These are phyloP conservation scores for Penicillium cinerascens DNA, from an alignment of 495 filamentous ascomycete genomes.

Conservation along the genomic window DNA sequence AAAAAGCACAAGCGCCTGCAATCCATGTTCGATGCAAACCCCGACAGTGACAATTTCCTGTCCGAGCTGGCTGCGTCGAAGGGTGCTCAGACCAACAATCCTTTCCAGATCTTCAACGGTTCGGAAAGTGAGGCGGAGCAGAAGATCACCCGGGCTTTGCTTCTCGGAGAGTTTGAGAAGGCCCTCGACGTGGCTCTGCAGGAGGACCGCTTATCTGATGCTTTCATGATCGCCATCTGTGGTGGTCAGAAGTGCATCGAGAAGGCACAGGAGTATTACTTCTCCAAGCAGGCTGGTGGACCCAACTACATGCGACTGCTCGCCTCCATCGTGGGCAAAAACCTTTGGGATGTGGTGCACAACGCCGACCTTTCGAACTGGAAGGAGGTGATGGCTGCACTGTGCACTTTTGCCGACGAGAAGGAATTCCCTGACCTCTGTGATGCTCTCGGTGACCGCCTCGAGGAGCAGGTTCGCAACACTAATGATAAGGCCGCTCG, in stretches of 20 bases:
- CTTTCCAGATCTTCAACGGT: constrained; percentile 81
- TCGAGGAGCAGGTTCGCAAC: constrained; percentile 63
- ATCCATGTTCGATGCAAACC: constrained; percentile 76
- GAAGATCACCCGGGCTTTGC: constrained; percentile 78
- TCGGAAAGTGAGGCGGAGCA: constrained; percentile 78
- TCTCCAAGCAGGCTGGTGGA: constrained; percentile 72
- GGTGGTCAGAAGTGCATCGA: constrained; percentile 91
- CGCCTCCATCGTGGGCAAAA: constrained; percentile 90
- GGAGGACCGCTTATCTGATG: constrained; percentile 88
- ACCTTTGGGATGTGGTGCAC: constrained; percentile 96
- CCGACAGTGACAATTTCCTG: constrained; percentile 77
- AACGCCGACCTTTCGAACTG: constrained; percentile 90
- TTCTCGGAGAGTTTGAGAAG: constrained; percentile 86
- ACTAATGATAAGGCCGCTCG: constrained; percentile 53
- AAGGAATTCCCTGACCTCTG: constrained; percentile 94
- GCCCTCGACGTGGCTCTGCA: constrained; percentile 84
- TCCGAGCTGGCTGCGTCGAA: constrained; percentile 72
- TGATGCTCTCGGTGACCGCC: constrained; percentile 88
- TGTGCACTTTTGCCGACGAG: constrained; percentile 91
- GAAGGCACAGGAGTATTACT: constrained; percentile 88
- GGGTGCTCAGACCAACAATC: constrained; percentile 76
- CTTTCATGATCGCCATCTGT: constrained; percentile 97
- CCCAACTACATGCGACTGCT: constrained; percentile 92
- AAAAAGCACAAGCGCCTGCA: constrained; percentile 64
- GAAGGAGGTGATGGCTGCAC: constrained; percentile 93